Conservation (phyloP, 2,329 filamentous ascomycete species). For the Talaromyces marneffei region DNA sequence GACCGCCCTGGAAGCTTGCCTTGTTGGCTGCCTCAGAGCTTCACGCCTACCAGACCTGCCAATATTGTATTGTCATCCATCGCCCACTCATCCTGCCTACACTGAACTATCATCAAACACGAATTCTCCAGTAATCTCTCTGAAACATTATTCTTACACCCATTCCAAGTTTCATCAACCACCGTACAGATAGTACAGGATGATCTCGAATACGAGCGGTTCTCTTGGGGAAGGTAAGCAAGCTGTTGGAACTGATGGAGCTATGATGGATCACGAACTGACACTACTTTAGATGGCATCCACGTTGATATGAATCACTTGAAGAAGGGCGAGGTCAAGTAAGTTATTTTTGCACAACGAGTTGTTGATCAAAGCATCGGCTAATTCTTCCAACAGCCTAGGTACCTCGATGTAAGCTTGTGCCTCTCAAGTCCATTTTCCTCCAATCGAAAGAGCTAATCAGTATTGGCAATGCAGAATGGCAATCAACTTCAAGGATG, state of each 20-base stretch:
- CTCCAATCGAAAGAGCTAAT: not conserved
- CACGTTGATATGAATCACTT: constrained; percentile 98
- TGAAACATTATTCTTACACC: not conserved
- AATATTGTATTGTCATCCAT: not conserved
- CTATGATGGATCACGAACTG: constrained; percentile 1
- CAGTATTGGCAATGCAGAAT: constrained; percentile 55
- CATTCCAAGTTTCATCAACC: not conserved
- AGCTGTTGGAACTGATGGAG: constrained; percentile 14
- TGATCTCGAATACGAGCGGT: constrained; percentile 39
- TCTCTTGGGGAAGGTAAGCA: constrained; percentile 41
- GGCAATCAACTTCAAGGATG: constrained; percentile 98
- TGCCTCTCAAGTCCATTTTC: not conserved
- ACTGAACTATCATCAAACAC: not conserved
- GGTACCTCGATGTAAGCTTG: constrained; percentile 87
- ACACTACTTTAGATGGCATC: constrained; percentile 72
- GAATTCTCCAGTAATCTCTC: not conserved
- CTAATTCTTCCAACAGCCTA: constrained; percentile 52
- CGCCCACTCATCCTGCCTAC: not conserved
- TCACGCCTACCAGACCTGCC: constrained; percentile 3
- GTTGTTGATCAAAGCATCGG: not conserved
- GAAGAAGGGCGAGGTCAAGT: constrained; percentile 99
- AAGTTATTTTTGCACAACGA: constrained; percentile 37
- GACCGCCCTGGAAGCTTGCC: constrained; percentile 14
- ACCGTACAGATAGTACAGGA: constrained; percentile 16
- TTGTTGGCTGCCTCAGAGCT: constrained; percentile 15